Percentiles rank a stretch among this genome's conserved stretches.
Conservation (phyloP, 495 filamentous ascomycete genomes). For the Penicillium arizonense region DNA sequence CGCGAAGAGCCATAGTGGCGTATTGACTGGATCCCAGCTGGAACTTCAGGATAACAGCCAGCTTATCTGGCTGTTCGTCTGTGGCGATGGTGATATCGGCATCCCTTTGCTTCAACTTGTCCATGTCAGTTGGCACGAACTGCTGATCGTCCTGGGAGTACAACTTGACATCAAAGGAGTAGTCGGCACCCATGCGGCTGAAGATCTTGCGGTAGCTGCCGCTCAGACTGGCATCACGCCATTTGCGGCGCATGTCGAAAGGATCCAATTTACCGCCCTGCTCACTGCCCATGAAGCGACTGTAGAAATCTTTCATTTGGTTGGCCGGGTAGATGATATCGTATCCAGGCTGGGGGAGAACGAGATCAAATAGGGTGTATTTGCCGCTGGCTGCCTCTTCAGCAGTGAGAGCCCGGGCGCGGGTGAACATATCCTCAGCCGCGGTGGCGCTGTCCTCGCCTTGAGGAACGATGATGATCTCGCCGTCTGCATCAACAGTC, state of each 20-base stretch:
- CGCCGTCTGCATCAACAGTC: conserved; percentile 66
- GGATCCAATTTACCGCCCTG: conserved; percentile 78
- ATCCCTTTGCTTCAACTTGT: conserved; percentile 38
- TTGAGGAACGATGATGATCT: conserved; percentile 59
- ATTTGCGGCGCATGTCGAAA: conserved; percentile 78
- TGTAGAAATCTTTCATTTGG: conserved; percentile 76
- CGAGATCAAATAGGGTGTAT: conserved; percentile 83
- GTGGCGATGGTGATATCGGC: conserved; percentile 1
- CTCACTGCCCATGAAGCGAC: conserved; percentile 74
- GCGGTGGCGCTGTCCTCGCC: conserved; percentile 53
- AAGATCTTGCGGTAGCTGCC: conserved; percentile 86
- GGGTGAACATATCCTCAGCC: conserved; percentile 62
- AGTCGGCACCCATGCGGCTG: conserved; percentile 54
- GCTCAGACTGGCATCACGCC: conserved; percentile 84
- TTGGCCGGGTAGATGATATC: conserved; percentile 86
- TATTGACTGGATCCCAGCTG: conserved; percentile 85
- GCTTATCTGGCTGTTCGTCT: conserved; percentile 42
- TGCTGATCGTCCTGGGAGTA: conserved; percentile 76
- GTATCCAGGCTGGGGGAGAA: conserved; percentile 91
- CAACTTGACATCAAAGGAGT: conserved; percentile 63
- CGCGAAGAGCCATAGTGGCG: conserved; percentile 89
- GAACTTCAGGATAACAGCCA: conserved; percentile 84
- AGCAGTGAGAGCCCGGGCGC: conserved; percentile 70
- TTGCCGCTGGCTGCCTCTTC: conserved; percentile 77
- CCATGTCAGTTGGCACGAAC: conserved; percentile 81